Conservation (phyloP, 108 stramenopile genomes). For the Skeletonema grethae region DNA sequence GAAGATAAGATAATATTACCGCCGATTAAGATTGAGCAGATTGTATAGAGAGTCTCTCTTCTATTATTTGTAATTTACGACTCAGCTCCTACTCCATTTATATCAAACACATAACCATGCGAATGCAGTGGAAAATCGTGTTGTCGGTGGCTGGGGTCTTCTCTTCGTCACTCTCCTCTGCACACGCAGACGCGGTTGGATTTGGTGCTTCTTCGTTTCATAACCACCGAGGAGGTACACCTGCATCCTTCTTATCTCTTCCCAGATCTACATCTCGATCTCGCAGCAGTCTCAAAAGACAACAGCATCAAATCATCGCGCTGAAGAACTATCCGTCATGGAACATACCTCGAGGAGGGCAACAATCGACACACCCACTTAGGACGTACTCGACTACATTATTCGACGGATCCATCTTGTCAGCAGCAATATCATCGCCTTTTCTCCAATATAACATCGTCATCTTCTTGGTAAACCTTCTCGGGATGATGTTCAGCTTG, state of each 20-base stretch:
- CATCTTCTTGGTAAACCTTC: slow-evolving; percentile 3
- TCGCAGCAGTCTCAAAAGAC: not conserved
- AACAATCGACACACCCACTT: not conserved
- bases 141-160: not conserved
- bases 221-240: not conserved
- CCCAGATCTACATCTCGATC: not conserved
- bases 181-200: not conserved
- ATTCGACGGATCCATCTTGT: not conserved
- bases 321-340: not conserved
- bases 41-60: not conserved
- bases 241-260: not conserved
- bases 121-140: not conserved
- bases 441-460: slow-evolving; percentile 26
- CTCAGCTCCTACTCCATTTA: no score
- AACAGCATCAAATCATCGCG: not conserved
- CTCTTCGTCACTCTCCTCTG: not conserved
- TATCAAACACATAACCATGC: not conserved
- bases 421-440: slow-evolving; percentile 7
- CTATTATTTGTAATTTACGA: not conserved
- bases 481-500: slow-evolving; percentile 27
- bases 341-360: slow-evolving; percentile 13
- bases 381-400: not conserved
- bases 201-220: not conserved
- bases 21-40: no score
- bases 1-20: no score